Evolutionary conservation across 495 filamentous ascomycete species (phyloP), one percentile per base, ranked within the genome.

Genomic region (Aspergillus bertholletiae): DNA sequence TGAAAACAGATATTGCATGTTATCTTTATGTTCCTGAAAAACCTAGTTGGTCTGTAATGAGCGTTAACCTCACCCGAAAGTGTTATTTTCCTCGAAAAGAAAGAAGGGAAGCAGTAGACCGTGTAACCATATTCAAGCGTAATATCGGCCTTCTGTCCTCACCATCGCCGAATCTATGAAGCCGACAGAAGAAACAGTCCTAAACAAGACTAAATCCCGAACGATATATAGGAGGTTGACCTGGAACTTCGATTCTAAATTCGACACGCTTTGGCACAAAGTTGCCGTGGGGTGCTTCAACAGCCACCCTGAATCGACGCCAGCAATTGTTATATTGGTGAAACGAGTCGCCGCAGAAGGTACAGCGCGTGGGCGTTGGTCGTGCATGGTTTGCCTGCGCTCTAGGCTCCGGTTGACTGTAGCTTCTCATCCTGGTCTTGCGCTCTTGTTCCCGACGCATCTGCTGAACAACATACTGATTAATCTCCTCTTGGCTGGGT

Each of bases 401-500:
- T 32, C 47, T 51, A 24, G 49, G 55, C 18, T 59, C 61, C 11
- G 64, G 64, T 35, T 69, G 59, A 39, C 64, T 67, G 32, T 60
- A 44, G 49, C 64, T 67, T 52, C 60, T 51, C 4, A 26, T 26
- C 18, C 57, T 55, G 20, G 55, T 62, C 9, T 56, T 59, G 18
- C 52, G 46, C 40, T 64, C 63, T 26, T 66, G 49, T 37, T 69
- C 65, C 27, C 55, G 58, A 12, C 58, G 62, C 67, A 69, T 69
- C 47, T 69, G 63, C 5, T 58, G 59, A 5, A 69, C 54, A 12
- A 69, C 66, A 35, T 63, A 69, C 34, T 66, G 61, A 51, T 69
- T 69, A 50, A 69, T 69, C 48, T 69, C 61, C 39, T 67, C 66
- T 46, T 69, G 66, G 46, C 66, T 69, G 0, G 66, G 66, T 12